Evolutionary conservation across 805 yeast genomes (phyloP).

Genomic region (Saturnispora zaruensis): DNA sequence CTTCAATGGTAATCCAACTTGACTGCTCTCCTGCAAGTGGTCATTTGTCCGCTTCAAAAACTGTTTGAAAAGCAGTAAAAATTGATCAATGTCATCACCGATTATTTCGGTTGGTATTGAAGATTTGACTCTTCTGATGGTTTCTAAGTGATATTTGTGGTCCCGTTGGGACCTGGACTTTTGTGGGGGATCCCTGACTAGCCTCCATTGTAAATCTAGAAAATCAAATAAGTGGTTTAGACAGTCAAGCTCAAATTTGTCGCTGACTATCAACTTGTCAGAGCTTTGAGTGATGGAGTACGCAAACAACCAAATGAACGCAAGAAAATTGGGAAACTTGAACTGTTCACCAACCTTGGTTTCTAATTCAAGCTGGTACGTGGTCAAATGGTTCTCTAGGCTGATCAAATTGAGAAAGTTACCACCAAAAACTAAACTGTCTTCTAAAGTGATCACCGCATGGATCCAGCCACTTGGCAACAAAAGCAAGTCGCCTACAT

Average conservation of each 20-base stretch:
- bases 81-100: conserved; percentile 5
- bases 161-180: neutral
- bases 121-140: conserved; percentile 37
- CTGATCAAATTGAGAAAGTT: conserved; percentile 66
- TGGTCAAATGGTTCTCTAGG: conserved; percentile 51
- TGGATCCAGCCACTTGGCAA: conserved; percentile 95
- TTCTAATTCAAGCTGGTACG: conserved; percentile 51
- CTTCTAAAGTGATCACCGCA: conserved; percentile 75
- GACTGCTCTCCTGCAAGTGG: neutral
- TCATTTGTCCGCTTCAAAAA: neutral
- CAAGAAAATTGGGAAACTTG: conserved; percentile 69
- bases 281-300: conserved; percentile 22
- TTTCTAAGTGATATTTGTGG: neutral
- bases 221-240: conserved; percentile 19
- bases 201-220: conserved; percentile 10
- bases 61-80: neutral
- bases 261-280: neutral
- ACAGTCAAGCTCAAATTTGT: conserved; percentile 17
- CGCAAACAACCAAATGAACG: conserved; percentile 61
- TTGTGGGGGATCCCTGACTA: neutral
- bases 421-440: conserved; percentile 81
- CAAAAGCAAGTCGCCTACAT: conserved; percentile 65
- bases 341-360: conserved; percentile 71
- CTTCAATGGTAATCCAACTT: neutral
- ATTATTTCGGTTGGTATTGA: conserved; percentile 10